Base-by-base conservation (phyloP, 2,329 filamentous ascomycete genomes). In the Colletotrichum lupini region DNA sequence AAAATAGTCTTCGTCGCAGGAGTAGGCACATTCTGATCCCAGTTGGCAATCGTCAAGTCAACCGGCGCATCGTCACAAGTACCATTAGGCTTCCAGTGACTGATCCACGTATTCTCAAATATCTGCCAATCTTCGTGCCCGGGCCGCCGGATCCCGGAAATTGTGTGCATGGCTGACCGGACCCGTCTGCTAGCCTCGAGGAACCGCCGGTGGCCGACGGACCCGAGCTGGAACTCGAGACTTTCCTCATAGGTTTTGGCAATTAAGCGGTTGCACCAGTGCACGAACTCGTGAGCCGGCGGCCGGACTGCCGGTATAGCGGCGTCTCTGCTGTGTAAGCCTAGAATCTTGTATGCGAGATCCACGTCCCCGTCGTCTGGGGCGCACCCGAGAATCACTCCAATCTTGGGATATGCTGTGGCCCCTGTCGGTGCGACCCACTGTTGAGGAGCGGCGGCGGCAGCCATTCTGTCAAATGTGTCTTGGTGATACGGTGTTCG, bases 151-250 rank as follows among this genome's bases (percentile, higher is more conserved):
- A 69, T 46, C 24, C 69, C 69, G 4, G 66, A 59, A 2, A 72
- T 28, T 5, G 52, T 72, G 6, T 52, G 52, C 0, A 72, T 69
- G 6, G 69, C 69, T 22, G 65, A 69, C 30, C 68, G 28, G n/a
- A 72, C 8, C 12, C 53, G 28, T 37, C 66, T 63, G 53, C 62
- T 69, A 9, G 69, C 69, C 66, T 58, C 65, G 58, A 72, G 24
- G 42, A 63, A 46, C 14, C 69, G 66, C 8, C 49, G n/a, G 58
- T 72, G 42, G 2, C 30, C 37, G 24, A 63, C 53, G 5, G 52
- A 53, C 7, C 66, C 69, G 19, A 3, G 8, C n/a, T 11, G 14
- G 8, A 30, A 16, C 28, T n/a, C 6, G 7, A 22, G 7, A 0
- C 32, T 1, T 5, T 28, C 8, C 2, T n/a, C 19, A 14, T 30